Percentiles rank a stretch among this genome's conserved stretches.
phyloP scores from a whole-genome alignment of 805 yeast genomes.

The Cyberlindnera lachancei region DNA sequence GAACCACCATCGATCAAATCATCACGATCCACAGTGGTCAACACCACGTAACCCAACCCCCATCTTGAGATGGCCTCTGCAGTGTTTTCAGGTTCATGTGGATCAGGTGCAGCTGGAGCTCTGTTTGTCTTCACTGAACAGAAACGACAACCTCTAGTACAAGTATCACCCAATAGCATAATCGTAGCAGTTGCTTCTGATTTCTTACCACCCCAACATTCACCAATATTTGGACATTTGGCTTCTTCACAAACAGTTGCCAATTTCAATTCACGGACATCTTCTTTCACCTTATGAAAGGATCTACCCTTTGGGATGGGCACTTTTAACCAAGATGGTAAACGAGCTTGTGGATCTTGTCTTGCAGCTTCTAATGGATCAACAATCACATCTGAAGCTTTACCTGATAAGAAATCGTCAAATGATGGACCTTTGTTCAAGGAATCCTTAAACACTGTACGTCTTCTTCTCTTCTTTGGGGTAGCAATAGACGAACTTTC shows the following conservation, averaged over 20 bases:
- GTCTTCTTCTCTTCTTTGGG: slow-evolving; percentile 33
- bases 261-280: slow-evolving; percentile 78
- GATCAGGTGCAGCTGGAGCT: slow-evolving; percentile 82
- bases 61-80: slow-evolving; percentile 96
- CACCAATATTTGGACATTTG: slow-evolving; percentile 98
- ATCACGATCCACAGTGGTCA: slow-evolving; percentile 96
- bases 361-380: slow-evolving; percentile 79
- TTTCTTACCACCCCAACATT: slow-evolving; percentile 96
- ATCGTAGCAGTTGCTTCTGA: slow-evolving; percentile 95
- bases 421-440: slow-evolving; percentile 85
- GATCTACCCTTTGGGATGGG: slow-evolving; percentile 95
- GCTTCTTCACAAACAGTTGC: slow-evolving; percentile 99
- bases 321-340: slow-evolving; percentile 92
- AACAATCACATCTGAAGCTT: slow-evolving; percentile 52
- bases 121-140: slow-evolving; percentile 95
- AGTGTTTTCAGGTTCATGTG: slow-evolving; percentile 94
- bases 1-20: slow-evolving; percentile 93
- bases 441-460: slow-evolving; percentile 58
- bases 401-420: slow-evolving; percentile 82
- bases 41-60: slow-evolving; percentile 97
- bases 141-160: slow-evolving; percentile 98
- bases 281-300: slow-evolving; percentile 73
- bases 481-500: neutral
- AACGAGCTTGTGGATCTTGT: slow-evolving; percentile 57
- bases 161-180: slow-evolving; percentile 97